These are phyloP conservation scores for Magnolia sinica DNA, from an alignment of 164 flowering plant genomes.

Conservation along the genomic window DNA sequence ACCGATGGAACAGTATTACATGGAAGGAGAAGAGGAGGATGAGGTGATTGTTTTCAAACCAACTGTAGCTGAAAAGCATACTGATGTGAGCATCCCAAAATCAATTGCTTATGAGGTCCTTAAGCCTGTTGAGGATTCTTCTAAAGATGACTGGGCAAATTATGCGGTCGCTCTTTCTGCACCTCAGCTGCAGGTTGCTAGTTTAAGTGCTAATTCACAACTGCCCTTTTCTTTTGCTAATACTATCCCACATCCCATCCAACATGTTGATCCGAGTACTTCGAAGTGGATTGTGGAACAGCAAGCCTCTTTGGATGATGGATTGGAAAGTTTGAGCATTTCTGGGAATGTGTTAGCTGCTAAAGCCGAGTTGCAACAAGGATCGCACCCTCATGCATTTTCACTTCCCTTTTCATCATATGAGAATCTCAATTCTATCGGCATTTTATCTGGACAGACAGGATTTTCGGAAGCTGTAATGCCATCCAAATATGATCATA, in stretches of 20 bases:
- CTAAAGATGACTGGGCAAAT: conserved; percentile 27
- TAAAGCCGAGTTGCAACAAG: conserved; percentile 33
- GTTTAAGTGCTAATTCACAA: conserved; percentile 21
- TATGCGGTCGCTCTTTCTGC: conserved; percentile 26
- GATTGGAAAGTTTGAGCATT: conserved; percentile 44
- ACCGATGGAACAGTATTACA: conserved; percentile 23
- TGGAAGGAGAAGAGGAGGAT: conserved; percentile 81
- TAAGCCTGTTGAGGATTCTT: conserved; percentile 26
- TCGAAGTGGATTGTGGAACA: conserved; percentile 54
- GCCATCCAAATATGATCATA: conserved; percentile 42
- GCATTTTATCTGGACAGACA: conserved; percentile 22
- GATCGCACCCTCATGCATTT: conserved; percentile 28
- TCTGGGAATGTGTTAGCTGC: conserved; percentile 44
- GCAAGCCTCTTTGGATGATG: conserved; percentile 35
- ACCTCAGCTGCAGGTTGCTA: conserved; percentile 20
- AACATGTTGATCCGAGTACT: conserved; percentile 31
- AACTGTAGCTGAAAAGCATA: conserved; percentile 47
- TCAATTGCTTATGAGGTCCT: conserved; percentile 27
- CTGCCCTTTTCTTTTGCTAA: conserved; percentile 30
- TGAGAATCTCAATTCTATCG: conserved; percentile 17
- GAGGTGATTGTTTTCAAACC: conserved; percentile 94
- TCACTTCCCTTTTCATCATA: conserved; percentile 40
- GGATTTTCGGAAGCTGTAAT: conserved; percentile 34
- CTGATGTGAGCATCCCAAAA: conserved; percentile 27
- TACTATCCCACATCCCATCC: conserved; percentile 30